Conservation (phyloP, 2,329 filamentous ascomycete genomes). For the Penicillium digitatum region DNA sequence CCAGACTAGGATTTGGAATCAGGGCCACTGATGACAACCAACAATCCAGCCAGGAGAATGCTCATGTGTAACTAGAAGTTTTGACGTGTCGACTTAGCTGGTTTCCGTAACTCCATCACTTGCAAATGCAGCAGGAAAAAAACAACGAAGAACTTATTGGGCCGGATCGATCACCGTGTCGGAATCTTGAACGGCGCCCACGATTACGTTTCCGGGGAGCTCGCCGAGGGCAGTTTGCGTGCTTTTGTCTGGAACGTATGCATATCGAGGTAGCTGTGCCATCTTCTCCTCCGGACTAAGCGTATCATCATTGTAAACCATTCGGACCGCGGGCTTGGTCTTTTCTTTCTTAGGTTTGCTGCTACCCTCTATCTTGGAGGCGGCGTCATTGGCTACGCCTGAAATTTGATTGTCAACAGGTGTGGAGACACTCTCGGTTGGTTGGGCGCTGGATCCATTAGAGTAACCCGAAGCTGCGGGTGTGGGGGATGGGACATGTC, state of each 20-base stretch:
- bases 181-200: conserved; percentile 32
- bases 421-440: conserved; percentile 32
- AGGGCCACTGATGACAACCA: conserved; percentile 29
- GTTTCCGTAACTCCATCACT: conserved; percentile 24
- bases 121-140: conserved; percentile 1
- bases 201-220: conserved; percentile 33
- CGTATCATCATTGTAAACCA: conserved; percentile 78
- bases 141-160: conserved; percentile 22
- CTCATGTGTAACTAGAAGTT: conserved; percentile 31
- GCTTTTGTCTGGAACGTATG: conserved; percentile 53
- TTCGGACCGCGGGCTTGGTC: conserved; percentile 56
- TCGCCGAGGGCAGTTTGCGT: conserved; percentile 36
- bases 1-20: conserved; percentile 32
- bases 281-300: conserved; percentile 86
- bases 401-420: conserved; percentile 52
- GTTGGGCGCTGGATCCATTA: conserved; percentile 29
- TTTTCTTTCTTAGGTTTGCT: conserved; percentile 69
- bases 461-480: conserved; percentile 24
- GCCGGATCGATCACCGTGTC: conserved; percentile 35
- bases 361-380: conserved; percentile 41
- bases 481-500: conserved; percentile 34
- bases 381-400: conserved; percentile 43
- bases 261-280: conserved; percentile 72
- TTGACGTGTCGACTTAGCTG: conserved; percentile 40
- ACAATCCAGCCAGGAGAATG: conserved; percentile 20